A percentile compares a stretch with the other conserved stretches of the same genome.
These are phyloP conservation scores for Solanum bukasovii DNA, from an alignment of 257 asterid species.

Conservation along the genomic window DNA sequence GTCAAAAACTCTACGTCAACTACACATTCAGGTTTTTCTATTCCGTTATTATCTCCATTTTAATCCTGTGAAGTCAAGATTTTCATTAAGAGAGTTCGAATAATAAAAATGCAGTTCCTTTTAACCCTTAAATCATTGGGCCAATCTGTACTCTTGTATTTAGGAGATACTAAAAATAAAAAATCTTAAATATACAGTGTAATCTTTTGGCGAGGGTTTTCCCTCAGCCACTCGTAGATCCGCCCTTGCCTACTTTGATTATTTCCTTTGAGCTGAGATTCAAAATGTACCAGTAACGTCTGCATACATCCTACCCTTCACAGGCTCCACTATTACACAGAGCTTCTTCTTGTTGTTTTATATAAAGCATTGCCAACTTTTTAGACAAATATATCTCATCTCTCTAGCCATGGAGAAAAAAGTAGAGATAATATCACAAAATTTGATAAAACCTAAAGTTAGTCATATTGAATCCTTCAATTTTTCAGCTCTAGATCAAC, in stretches of 20 bases:
- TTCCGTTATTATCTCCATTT: no score
- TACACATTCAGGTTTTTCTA: no score
- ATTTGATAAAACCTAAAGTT: not conserved
- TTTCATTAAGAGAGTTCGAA: no score
- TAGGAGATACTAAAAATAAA: not conserved
- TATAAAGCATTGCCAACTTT: not conserved
- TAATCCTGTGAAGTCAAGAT: not conserved
- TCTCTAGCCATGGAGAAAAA: not conserved
- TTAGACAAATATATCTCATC: not conserved
- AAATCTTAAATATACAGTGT: not conserved
- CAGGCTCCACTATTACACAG: accelerated
- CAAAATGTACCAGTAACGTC: not conserved
- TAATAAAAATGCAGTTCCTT: not conserved
- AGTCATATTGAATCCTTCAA: not conserved
- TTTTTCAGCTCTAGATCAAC: not conserved
- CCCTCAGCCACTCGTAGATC: not conserved
- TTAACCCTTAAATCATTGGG: not conserved
- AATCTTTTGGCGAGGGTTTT: no score
- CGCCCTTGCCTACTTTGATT: not conserved
- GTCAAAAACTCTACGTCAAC: not conserved
- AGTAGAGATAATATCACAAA: not conserved
- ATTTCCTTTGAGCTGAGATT: not conserved
- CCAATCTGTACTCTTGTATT: not conserved
- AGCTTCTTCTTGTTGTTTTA: not conserved
- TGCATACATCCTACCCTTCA: accelerated